phyloP scores from a whole-genome alignment of 306 rosid species.

The Fragaria ananassa region DNA sequence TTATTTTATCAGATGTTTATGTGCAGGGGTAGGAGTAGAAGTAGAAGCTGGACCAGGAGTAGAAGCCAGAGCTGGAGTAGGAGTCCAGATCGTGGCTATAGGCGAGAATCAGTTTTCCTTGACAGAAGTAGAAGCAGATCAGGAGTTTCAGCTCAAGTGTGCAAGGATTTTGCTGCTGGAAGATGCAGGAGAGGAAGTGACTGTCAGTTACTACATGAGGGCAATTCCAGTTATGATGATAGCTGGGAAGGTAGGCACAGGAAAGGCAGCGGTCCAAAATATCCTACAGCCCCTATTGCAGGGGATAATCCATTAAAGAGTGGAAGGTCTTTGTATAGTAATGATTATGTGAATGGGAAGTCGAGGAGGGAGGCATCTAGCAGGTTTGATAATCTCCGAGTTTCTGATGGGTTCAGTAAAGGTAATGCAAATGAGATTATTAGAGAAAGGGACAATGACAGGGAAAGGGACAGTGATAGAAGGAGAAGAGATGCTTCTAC shows the following conservation, averaged over 20 bases:
- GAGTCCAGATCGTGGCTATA: conserved; percentile 53
- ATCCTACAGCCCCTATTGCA: conserved; percentile 42
- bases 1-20: conserved; percentile 21
- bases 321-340: conserved; percentile 58
- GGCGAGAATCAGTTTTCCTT: conserved; percentile 58
- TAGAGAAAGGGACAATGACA: conserved; percentile 66
- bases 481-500: conserved; percentile 61
- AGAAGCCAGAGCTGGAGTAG: conserved; percentile 48
- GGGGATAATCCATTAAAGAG: conserved; percentile 57
- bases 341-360: conserved; percentile 70
- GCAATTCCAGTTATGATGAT: conserved; percentile 54
- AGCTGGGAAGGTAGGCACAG: conserved; percentile 69
- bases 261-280: conserved; percentile 68
- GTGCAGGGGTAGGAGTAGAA: conserved; percentile 28
- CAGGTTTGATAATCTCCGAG: conserved; percentile 63
- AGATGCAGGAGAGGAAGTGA: conserved; percentile 84
- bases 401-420: conserved; percentile 58
- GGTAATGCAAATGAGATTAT: conserved; percentile 49
- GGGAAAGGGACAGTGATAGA: conserved; percentile 50
- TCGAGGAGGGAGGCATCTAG: conserved; percentile 82
- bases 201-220: conserved; percentile 76
- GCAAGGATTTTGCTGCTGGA: conserved; percentile 79
- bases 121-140: conserved; percentile 69
- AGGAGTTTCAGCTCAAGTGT: conserved; percentile 52
- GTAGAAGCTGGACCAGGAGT: conserved; percentile 39